A percentile compares a stretch with the other conserved stretches of the same genome.
phyloP scores from a whole-genome alignment of 306 rosid genomes.

The Vigna nakashimae region DNA sequence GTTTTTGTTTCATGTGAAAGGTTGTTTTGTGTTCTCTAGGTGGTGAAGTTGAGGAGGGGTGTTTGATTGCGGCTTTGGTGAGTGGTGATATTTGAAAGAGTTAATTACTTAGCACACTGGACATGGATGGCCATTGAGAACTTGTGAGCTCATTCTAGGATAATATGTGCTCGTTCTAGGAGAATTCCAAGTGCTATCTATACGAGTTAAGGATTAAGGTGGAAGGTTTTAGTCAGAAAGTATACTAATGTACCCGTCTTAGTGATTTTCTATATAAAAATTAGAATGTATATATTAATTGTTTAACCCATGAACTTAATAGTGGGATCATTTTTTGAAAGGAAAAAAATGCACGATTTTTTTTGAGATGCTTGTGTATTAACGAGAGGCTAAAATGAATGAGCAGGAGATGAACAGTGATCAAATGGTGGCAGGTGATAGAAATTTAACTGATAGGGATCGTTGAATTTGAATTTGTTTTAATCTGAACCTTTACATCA shows the following conservation, averaged over 20 bases:
- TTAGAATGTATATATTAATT: neutral
- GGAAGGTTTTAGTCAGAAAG: neutral
- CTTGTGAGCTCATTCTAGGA: neutral
- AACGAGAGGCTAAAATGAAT: neutral
- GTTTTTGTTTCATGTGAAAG: conserved; percentile 1
- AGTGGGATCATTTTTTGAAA: neutral
- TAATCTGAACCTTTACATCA: neutral
- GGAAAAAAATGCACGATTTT: neutral
- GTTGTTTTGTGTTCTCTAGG: neutral
- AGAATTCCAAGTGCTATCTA: neutral
- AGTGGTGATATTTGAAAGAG: neutral
- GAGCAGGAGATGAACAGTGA: neutral
- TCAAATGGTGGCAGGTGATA: neutral
- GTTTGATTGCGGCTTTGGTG: neutral
- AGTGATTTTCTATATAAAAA: neutral
- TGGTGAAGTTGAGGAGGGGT: neutral
- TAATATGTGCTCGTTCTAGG: neutral
- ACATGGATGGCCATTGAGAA: neutral
- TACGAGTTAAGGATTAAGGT: neutral
- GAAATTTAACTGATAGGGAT: neutral
- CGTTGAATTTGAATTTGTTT: neutral
- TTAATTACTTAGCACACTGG: neutral
- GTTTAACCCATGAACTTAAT: neutral
- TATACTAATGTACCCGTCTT: neutral
- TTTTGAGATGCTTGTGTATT: neutral